A percentile compares a stretch with the other conserved stretches of the same genome.
Evolutionary conservation across 805 yeast species (phyloP).

Genomic region (Saccharomycopsis olivae): DNA sequence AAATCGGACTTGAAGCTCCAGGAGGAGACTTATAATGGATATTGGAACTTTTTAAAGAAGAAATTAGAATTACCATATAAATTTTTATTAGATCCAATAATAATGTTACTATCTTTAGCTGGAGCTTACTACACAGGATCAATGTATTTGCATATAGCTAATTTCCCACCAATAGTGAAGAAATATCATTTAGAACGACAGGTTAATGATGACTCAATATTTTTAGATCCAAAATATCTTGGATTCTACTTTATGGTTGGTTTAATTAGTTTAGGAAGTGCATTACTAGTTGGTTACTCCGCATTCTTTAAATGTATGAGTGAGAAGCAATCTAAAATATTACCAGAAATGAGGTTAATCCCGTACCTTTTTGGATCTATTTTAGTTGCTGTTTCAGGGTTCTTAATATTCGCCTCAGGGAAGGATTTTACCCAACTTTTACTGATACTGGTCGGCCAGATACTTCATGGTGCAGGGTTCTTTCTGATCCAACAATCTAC

Average conservation of each 20-base stretch:
- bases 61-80: constrained; percentile 7
- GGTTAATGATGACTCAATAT: neutral
- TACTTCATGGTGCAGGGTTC: constrained; percentile 14
- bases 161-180: constrained; percentile 10
- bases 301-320: neutral
- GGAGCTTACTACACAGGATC: constrained; percentile 14
- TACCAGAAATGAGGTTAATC: constrained; percentile 11
- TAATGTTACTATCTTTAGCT: constrained; percentile 4
- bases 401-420: constrained; percentile 3
- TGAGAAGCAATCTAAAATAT: neutral
- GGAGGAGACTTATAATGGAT: constrained; percentile 4
- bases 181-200: constrained; percentile 2
- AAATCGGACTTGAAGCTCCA: constrained; percentile 1
- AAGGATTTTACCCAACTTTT: neutral
- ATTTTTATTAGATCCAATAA: constrained; percentile 7
- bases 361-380: constrained; percentile 8
- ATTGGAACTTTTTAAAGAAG: neutral
- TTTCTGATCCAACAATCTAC: constrained; percentile 13
- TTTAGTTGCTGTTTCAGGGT: constrained; percentile 3
- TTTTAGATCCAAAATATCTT: constrained; percentile 5
- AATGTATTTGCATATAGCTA: constrained; percentile 15
- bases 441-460: constrained; percentile 1
- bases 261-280: constrained; percentile 4
- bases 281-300: constrained; percentile 3
- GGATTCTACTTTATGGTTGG: constrained; percentile 11